phyloP scores from a whole-genome alignment of 2,329 filamentous ascomycete genomes.

The Epichloe glyceriae region DNA sequence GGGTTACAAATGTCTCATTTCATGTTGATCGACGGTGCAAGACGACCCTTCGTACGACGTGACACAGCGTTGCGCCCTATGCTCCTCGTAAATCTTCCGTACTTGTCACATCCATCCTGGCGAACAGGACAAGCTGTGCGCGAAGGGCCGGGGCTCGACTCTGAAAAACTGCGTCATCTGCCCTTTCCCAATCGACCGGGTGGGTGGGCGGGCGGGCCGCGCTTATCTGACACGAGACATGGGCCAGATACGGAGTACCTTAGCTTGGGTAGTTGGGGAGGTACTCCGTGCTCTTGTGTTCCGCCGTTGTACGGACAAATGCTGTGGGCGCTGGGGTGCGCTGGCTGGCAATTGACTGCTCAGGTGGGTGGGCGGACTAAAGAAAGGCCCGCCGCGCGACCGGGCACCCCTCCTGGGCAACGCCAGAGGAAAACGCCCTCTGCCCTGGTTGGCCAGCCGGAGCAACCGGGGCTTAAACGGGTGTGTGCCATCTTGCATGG shows the following conservation, averaged over 20 bases:
- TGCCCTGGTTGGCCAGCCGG: constrained; percentile 1
- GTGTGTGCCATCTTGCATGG: constrained; percentile 6
- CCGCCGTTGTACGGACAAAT: neutral
- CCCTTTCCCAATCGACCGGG: neutral
- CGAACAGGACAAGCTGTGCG: too few species aligned
- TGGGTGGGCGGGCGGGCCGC: constrained; percentile 8
- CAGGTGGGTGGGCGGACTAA: neutral
- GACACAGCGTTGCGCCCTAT: too few species aligned
- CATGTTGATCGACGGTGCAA: too few species aligned
- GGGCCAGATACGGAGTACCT: neutral
- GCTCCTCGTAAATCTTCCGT: too few species aligned
- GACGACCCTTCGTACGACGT: too few species aligned
- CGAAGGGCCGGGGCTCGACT: neutral
- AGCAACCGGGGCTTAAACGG: constrained; percentile 1
- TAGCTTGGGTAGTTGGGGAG: neutral
- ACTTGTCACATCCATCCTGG: too few species aligned
- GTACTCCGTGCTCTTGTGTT: neutral
- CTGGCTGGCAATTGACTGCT: neutral
- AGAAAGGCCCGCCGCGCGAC: neutral
- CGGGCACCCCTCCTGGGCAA: neutral
- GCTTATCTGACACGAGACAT: constrained; percentile 9
- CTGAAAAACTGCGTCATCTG: neutral
- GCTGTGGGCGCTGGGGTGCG: too few species aligned
- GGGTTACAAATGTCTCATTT: too few species aligned
- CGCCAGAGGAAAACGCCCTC: neutral